phyloP scores from a whole-genome alignment of 1,284 basidiomycete species.

The Heterobasidion irregulare region DNA sequence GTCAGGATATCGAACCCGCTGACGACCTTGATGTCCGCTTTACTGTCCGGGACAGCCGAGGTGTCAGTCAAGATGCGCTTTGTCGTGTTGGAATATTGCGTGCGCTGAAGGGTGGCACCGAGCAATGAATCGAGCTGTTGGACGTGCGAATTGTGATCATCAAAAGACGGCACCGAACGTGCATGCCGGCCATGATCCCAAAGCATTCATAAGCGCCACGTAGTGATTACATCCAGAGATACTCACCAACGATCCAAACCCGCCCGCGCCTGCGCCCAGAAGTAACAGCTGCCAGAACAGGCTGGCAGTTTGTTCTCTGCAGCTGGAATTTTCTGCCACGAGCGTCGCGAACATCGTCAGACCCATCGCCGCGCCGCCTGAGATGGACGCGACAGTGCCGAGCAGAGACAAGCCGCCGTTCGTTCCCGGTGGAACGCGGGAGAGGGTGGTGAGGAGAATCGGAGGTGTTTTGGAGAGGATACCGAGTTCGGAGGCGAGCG shows the following conservation, averaged over 20 bases:
- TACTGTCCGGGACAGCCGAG: conserved; percentile 15
- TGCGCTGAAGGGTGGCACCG: conserved; percentile 83
- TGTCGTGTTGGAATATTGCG: conserved; percentile 59
- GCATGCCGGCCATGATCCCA: neutral
- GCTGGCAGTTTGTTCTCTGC: conserved; percentile 26
- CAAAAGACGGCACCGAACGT: conserved; percentile 1
- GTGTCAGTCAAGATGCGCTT: conserved; percentile 66
- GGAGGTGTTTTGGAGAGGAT: conserved; percentile 69
- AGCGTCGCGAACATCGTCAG: conserved; percentile 50
- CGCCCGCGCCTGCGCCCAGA: conserved; percentile 61
- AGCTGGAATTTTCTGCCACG: conserved; percentile 50
- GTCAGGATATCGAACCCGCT: conserved; percentile 68
- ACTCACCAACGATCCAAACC: conserved; percentile 69
- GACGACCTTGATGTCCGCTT: conserved; percentile 42
- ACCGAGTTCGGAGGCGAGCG: conserved; percentile 75
- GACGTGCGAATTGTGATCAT: neutral
- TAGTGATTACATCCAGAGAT: neutral
- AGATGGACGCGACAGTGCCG: conserved; percentile 68
- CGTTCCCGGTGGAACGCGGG: conserved; percentile 78
- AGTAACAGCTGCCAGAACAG: conserved; percentile 37
- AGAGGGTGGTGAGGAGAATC: conserved; percentile 66
- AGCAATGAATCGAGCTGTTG: conserved; percentile 73
- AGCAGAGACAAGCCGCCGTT: conserved; percentile 80
- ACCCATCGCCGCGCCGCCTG: conserved; percentile 73
- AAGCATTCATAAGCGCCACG: neutral